phyloP scores from a whole-genome alignment of 2,329 filamentous ascomycete genomes.

The Cytospora chrysosperma region DNA sequence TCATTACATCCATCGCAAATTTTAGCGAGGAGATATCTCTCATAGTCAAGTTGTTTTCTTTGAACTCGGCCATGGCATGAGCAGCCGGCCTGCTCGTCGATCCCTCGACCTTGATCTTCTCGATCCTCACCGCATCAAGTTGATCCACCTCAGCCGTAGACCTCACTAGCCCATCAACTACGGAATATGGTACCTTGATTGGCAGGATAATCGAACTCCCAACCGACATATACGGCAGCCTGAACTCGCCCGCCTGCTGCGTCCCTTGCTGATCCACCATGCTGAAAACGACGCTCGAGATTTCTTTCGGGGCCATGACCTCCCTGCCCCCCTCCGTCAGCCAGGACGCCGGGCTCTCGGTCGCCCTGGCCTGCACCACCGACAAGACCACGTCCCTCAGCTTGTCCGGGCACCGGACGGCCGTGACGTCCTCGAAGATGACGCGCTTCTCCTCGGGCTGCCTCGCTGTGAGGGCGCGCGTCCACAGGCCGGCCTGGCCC shows the following conservation, averaged over 20 bases:
- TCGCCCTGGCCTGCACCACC: conserved; percentile 2
- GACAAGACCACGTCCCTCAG: conserved; percentile 15
- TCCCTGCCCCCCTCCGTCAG: neutral
- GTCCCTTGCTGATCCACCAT: neutral
- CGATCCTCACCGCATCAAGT: conserved; percentile 29
- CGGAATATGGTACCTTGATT: conserved; percentile 20
- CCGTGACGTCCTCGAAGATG: conserved; percentile 39
- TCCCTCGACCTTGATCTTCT: conserved; percentile 38
- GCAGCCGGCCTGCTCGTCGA: conserved; percentile 31
- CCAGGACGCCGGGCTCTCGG: neutral
- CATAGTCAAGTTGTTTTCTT: conserved; percentile 10
- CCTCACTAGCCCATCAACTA: conserved; percentile 5
- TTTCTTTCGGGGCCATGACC: neutral
- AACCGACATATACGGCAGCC: conserved; percentile 21
- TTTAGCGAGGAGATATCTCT: conserved; percentile 19
- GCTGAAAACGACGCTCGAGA: conserved; percentile 23
- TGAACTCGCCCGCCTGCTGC: neutral
- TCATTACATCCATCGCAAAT: conserved; percentile 24
- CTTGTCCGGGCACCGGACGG: conserved; percentile 22
- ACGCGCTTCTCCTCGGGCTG: conserved; percentile 35
- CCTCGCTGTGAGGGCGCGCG: conserved; percentile 27
- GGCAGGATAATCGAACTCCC: conserved; percentile 25
- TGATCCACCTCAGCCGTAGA: neutral
- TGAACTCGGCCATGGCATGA: conserved; percentile 29
- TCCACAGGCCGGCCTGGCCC: conserved; percentile 36